Evolutionary conservation across 805 yeast genomes (phyloP), one percentile per base, ranked within the genome.

Genomic region (Pichia phayaonensis): DNA sequence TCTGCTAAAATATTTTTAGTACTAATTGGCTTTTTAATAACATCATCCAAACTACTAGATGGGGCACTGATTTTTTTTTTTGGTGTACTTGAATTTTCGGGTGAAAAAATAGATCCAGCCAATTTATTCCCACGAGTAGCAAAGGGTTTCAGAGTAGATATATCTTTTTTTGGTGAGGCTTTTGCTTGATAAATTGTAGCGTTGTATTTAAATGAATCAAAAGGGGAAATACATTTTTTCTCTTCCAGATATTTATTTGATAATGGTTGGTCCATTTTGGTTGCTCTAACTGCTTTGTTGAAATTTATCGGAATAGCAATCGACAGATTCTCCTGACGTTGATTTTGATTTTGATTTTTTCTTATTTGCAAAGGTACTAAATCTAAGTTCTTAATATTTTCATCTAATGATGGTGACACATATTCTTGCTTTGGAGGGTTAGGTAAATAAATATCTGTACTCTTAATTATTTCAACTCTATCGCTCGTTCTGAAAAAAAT

Each of bases 81-180:
- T 1, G 52, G 52, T 10, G 49, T 49, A n/a, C 52, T 49, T 12
- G 47, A 29, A 27, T 39, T 48, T 21, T 39, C 46, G 6, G 27
- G 34, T 5, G 22, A n/a, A 15, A 47, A 40, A 18, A 34, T 21
- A 20, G 40, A 34, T n/a, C 10, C 8, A n/a, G 3, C 3, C 7
- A 34, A 16, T 7, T 34, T 34, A 7, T 34, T 34, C 10, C n/a
- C 4, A 34, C 2, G 2, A 5, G 2, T 5, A n/a, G n/a, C 6
- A 34, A 7, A 1, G 5, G 12, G 18, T 16, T 34, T 20, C 7
- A 11, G 11, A 34, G 6, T 16, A 7, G 20, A n/a, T 2, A 6
- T 34, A 34, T 5, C 20, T 34, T 34, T 34, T 7, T 6, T 34
- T 34, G 20, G 20, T 15, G 38, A 11, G 10, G 20, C 24, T 39